Evolutionary conservation across 768 basidiomycete species (phyloP), one percentile per base, ranked within the genome.

Genomic region (Boletus barrowsii): DNA sequence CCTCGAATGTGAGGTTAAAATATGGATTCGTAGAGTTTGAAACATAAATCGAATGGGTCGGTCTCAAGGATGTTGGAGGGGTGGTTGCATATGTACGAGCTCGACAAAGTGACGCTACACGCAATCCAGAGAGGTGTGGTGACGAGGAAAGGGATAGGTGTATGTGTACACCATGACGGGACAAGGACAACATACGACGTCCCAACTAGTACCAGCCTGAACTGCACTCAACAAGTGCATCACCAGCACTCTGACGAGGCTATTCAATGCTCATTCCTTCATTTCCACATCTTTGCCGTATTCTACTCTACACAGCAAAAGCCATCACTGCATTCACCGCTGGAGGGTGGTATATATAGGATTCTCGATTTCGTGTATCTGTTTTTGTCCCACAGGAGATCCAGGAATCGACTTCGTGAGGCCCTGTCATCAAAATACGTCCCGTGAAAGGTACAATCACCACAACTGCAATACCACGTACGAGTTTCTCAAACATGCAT

Each of bases 401-500:
- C 93, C 95, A 24, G 96, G 96, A 61, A 98, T 94, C 42, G 83
- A 84, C 75, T 98, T 98, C 39, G 77, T 82, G 55, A 98, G 80
- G 62, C 93, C 93, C 96, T 98, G 68, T 9, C 45, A 51, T n/a
- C 32, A 17, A 47, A 39, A 36, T 36, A 32, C 10, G 11, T 13
- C 49, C 2, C 39, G 22, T 29, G 18, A 20, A 20, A 8, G 11
- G 41, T 6, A 18, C 4, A 4, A 39, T 24, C 2, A 24, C 20
- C 41, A 1, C 15, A 35, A n/a, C 47, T 24, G 1, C 15, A 33
- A n/a, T 49, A 22, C 24, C 33, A 83, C 90, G 61, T 61, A 93
- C 96, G 62, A 98, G 81, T 70, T 97, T 98, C 72, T 95, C 88
- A 67, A 98, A 95, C 80, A 96, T 90, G 77, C 96, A 98, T 54